Base-by-base conservation (phyloP, 2,329 filamentous ascomycete genomes). In the Parascedosporium putredinis region DNA sequence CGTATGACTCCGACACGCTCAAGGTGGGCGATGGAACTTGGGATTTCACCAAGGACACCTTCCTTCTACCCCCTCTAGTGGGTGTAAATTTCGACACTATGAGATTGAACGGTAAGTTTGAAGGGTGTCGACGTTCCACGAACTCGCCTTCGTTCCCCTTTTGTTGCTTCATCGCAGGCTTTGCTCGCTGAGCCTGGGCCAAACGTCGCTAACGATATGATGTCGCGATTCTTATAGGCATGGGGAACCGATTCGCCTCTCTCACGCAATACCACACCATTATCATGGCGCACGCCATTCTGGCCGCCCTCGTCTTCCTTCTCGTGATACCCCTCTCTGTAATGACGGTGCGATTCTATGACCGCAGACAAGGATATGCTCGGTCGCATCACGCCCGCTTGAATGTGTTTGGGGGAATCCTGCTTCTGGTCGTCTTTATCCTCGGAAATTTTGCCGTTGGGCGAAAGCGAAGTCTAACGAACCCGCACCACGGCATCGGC, bases 401-500 rank as follows among this genome's bases (percentile, higher is more conserved):
- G 16, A 81, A 91, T 52, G 75, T 88, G 49, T 62, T 89, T 51
- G 79, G 82, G 2, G 74, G 86, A 9, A 68, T 83, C 16, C 66
- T 91, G 50, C 71, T 81, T 5, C 84, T 86, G 0, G 83, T 83
- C 10, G 74, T 87, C 7, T 84, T 94, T 54, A 73, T 86, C 42
- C 71, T 89, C 10, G 87, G 86, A 6, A 90, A 79, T 67, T 83
- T 89, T 57, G 86, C 88, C 9, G 87, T 93, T 10, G 87, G 87
- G 0, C 80, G 82, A 0, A 71, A 75, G 42, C 74, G 86, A 52
- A 86, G 78, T 55, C 67, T 89, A 58, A 83, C 84, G 7, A 94
- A 94, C 61, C 87, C 87, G 0, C 87, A 94, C 62, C 87, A 94
- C 64, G 86, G 84, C 53, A 91, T 93, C 55, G 87, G 87, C 12